Conservation (phyloP, 495 filamentous ascomycete genomes). For the Podospora tetraspora region DNA sequence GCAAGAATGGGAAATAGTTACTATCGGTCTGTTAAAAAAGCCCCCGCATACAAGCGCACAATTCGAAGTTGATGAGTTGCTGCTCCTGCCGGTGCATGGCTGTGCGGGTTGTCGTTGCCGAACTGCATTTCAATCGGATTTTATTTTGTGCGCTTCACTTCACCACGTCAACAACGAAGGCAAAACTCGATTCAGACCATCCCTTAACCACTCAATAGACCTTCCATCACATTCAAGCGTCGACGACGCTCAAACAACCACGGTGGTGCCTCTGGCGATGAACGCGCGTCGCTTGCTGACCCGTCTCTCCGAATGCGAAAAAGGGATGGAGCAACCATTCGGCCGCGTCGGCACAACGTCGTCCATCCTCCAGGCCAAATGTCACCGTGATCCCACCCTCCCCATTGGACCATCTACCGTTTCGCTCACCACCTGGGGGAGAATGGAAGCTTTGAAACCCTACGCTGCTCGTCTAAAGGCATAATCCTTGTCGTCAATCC, state of each 20-base stretch:
- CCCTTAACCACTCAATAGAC: background rate
- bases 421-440: background rate
- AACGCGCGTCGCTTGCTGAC: background rate
- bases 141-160: background rate
- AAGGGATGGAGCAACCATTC: conserved; percentile 12
- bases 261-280: background rate
- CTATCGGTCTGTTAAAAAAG: too few species aligned
- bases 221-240: background rate
- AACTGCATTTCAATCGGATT: background rate
- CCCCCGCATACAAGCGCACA: too few species aligned
- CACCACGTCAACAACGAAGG: background rate
- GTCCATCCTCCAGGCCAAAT: background rate
- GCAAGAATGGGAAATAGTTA: too few species aligned
- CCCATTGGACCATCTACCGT: background rate
- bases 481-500: background rate
- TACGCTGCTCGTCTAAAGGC: background rate
- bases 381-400: background rate
- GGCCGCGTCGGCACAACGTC: conserved; percentile 5
- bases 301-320: background rate
- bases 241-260: background rate
- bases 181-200: background rate
- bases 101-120: background rate
- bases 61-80: background rate
- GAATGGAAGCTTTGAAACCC: background rate
- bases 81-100: background rate